Base-by-base conservation (phyloP, 108 stramenopile species). In the Fistulifera pelliculosa region DNA sequence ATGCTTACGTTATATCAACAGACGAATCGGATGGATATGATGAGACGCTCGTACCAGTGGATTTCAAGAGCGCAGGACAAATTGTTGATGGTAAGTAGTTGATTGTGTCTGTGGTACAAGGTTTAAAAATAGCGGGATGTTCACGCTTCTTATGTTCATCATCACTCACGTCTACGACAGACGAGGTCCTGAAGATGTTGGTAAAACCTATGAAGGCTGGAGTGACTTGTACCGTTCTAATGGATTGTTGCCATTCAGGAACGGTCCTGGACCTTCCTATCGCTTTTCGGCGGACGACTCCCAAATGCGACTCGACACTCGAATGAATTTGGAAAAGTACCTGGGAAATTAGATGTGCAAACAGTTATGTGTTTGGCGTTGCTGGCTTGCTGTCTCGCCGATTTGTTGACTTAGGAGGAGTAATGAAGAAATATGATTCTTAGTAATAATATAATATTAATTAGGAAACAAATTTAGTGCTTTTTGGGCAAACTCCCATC, bases 21-120 rank as follows among this genome's bases (percentile, higher is more conserved):
- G 77, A 76, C 43, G 80, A 77, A 52, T 73, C 78, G 15, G 81
- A 82, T 61, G 80, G 80, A 22, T 74, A 71, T 38, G 93, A 87
- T 51, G 87, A 94, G 64, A 94, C 95, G 5, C 57, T 96, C 58
- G 84, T 93, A 35, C 95, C 93, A 23, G 74, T 94, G 0, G 95
- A 96, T 74, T 96, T 88, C 64, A 49, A 77, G 50, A 59, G 51
- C 0, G 55, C 73, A 17, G 95, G 95, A 2, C 91, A 94, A 50
- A 96, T 96, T 49, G 38, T 78, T 35, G 93, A 94, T 60, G 31
- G 31, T 35, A 35, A 3, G 31, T 88, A 84, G n/a, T n/a, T n/a
- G n/a, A n/a, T n/a, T n/a, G n/a, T n/a, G n/a, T n/a, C n/a, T n/a
- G n/a, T n/a, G n/a, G n/a, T n/a, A n/a, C n/a, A n/a, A n/a, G n/a